Base-by-base conservation (phyloP, 2,329 filamentous ascomycete species). In the Clarireedia monteithiana region DNA sequence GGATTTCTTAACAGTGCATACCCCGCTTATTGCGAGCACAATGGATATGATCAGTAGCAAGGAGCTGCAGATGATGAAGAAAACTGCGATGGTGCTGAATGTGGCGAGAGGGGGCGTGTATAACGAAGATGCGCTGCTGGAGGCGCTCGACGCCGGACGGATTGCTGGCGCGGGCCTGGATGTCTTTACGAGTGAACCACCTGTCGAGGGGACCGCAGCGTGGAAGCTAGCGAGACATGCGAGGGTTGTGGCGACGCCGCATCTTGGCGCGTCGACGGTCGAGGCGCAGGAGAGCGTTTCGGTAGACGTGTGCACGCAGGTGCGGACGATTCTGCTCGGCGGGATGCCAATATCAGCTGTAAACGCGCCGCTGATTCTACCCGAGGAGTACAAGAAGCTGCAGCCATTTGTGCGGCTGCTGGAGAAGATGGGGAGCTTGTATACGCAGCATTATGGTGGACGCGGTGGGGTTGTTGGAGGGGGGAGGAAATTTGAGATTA, bases 271-370 rank as follows among this genome's bases (percentile, higher is more conserved):
- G 0, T 89, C 84, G 0, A 94, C 89, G 0, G 79, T 87, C 36
- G 89, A 94, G 75, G 89, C 89, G 0, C 88, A 94, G 69, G 88
- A 92, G 66, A 91, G 91, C 59, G 88, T 91, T 3, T 88, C 85
- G 1, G 80, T 91, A 60, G 89, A 92, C 63, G 89, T 92, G 7
- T 92, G 88, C 69, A 84, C 85, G 36, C 88, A 94, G 71, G 86
- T 91, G 12, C 77, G 88, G 0, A 80, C 85, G 57, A 89, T 92
- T 44, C 74, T 94, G 2, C 75, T 77, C 0, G 88, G 88, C 3
- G 85, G 86, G 0, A 75, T 91, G 1, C 88, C 89, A 0, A 87
- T 86, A 1, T 83, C 80, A 20, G 88, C 88, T 5, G 88, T 92
- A 66, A 92, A 94, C 61, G 88, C 88, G 0, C 88, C 89, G 4